Base-by-base conservation (phyloP, 2,329 filamentous ascomycete genomes). In the Colletotrichum orchidophilum region DNA sequence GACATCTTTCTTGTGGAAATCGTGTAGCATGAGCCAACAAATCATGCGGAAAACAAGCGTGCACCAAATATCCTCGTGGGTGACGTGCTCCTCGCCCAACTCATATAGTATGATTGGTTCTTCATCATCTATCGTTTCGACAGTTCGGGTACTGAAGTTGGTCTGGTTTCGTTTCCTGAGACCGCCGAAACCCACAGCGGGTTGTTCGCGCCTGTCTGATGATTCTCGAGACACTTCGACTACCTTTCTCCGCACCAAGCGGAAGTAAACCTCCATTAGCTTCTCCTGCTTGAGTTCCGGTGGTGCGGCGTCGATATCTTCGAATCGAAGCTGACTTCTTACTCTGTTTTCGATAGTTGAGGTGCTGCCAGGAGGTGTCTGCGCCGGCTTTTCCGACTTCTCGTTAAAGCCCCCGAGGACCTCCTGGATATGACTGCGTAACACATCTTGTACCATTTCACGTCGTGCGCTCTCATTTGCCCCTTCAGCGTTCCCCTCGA, bases 21-120 rank as follows among this genome's bases (percentile, higher is more conserved):
- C 86, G 74, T 90, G 87, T 71, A 90, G 77, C 78, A 87, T 81
- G 63, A 89, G 77, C 88, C 87, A 89, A 75, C 87, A 89, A 27
- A 89, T 80, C 87, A 89, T 90, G 29, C 87, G 80, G 72, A 89
- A 87, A 4, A 89, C 81, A 21, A 90, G 78, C 8, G 84, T 85
- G 73, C 86, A 87, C 87, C 87, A 89, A n/a, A 88, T 83, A 8
- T 83, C 81, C 53, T 83, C 81, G 53, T 81, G 77, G n/a, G 76
- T 62, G 49, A 62, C 42, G 1, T 61, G 11, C 24, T 53, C 63
- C 18, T 64, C 59, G 3, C 7, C 29, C 35, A 63, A n/a, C 11
- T n/a, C 21, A 27, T 46, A 49, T 50, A 63, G 3, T n/a, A 46
- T 3, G 6, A 58, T 35, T 2, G 27, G 52, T 21, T 64, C 52